Evolutionary conservation across 495 filamentous ascomycete genomes (phyloP).

Genomic region (Xanthoparmelia taractica): DNA sequence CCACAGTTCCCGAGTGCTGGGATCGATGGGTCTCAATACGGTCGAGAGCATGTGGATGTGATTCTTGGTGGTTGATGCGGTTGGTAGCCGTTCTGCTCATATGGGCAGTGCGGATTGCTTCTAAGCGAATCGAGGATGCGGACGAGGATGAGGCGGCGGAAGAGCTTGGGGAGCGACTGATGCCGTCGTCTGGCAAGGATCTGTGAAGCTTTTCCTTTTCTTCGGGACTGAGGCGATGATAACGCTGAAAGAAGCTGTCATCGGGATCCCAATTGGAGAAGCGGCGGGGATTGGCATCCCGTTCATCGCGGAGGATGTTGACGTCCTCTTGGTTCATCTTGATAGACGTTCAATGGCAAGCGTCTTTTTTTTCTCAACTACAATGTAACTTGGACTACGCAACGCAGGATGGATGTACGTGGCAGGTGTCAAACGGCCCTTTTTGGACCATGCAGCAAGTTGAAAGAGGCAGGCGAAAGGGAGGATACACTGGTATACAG

Average conservation of each 20-base stretch:
- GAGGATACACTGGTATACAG: no score
- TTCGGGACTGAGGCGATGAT: constrained; percentile 3
- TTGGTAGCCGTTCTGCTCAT: background rate
- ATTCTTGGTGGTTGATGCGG: constrained; percentile 6
- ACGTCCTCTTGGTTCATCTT: background rate
- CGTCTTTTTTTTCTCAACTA: no score
- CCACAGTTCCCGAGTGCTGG: constrained; percentile 72
- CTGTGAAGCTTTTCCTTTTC: background rate
- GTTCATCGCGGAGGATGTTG: background rate
- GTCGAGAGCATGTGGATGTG: constrained; percentile 59
- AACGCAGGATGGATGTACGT: background rate
- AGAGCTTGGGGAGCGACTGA: background rate
- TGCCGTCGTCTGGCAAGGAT: background rate
- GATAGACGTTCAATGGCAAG: background rate
- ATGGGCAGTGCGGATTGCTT: background rate
- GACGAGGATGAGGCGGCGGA: constrained; percentile 1
- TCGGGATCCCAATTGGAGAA: constrained; percentile 1
- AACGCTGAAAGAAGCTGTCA: background rate
- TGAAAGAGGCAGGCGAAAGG: background rate
- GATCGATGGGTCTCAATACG: constrained; percentile 67
- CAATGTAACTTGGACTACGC: no score
- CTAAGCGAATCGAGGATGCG: background rate
- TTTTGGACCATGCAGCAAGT: background rate
- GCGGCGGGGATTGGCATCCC: background rate
- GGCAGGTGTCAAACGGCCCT: background rate